Percentiles rank a stretch among this genome's conserved stretches.
Conservation (phyloP, 2,329 filamentous ascomycete genomes). For the Botrytis cinerea region DNA sequence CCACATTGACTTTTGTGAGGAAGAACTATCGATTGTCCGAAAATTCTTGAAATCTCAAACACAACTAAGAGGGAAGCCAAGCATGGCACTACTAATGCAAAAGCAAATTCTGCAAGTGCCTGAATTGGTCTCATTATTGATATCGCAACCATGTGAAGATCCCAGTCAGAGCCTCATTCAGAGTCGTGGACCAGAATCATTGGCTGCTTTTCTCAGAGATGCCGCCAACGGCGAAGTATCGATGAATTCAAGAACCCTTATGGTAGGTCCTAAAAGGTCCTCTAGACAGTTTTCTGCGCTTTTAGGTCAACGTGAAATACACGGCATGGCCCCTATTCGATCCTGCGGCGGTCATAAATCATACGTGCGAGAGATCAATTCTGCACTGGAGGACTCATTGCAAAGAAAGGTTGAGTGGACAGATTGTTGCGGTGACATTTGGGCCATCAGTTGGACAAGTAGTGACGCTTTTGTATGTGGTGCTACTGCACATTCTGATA, state of each 20-base stretch:
- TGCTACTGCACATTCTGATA: conserved; percentile 62
- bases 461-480: conserved; percentile 58
- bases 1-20: conserved; percentile 31
- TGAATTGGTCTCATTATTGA: conserved; percentile 14
- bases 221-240: conserved; percentile 24
- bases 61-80: conserved; percentile 14
- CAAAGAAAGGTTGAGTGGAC: conserved; percentile 56
- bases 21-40: conserved; percentile 26
- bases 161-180: conserved; percentile 56
- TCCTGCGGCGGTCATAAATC: conserved; percentile 29
- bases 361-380: conserved; percentile 32
- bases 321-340: conserved; percentile 30
- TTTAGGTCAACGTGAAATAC: conserved; percentile 35
- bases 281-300: conserved; percentile 26
- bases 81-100: conserved; percentile 10
- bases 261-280: conserved; percentile 10
- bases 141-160: conserved; percentile 26
- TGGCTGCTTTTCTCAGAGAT: conserved; percentile 31
- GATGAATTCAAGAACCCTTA: conserved; percentile 14
- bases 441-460: conserved; percentile 59
- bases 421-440: conserved; percentile 62
- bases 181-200: conserved; percentile 50
- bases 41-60: neutral
- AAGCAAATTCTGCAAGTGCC: conserved; percentile 19
- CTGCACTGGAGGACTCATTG: conserved; percentile 52